Evolutionary conservation across 2,329 filamentous ascomycete species (phyloP).

Genomic region (Fusarium sp.): DNA sequence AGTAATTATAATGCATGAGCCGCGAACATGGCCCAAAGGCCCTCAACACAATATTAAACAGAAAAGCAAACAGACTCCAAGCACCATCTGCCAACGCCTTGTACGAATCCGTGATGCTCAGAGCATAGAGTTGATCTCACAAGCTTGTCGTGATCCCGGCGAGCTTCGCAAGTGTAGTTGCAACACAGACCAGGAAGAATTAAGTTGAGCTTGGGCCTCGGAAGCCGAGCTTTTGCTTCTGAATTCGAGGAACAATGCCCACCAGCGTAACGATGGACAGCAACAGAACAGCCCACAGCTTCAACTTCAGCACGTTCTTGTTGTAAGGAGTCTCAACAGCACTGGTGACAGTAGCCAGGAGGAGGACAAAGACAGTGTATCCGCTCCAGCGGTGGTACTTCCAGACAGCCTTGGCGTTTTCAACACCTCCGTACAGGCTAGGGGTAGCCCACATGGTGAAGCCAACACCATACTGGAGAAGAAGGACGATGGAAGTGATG

Average conservation of each 20-base stretch:
- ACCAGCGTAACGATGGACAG: conserved; percentile 73
- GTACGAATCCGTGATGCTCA: background rate
- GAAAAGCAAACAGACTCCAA: conserved; percentile 1
- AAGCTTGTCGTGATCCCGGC: background rate
- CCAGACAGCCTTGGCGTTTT: conserved; percentile 84
- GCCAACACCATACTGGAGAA: conserved; percentile 81
- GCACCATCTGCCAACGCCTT: background rate
- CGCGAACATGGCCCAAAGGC: background rate
- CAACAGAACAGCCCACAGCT: conserved; percentile 80
- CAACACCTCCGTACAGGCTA: conserved; percentile 78
- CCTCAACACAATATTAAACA: background rate
- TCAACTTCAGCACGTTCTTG: conserved; percentile 73
- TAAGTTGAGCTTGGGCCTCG: conserved; percentile 30
- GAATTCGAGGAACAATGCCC: conserved; percentile 82
- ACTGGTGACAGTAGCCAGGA: conserved; percentile 79
- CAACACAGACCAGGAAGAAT: background rate
- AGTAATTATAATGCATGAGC: background rate
- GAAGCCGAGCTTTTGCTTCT: conserved; percentile 81
- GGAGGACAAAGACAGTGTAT: conserved; percentile 77
- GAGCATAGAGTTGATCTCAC: background rate
- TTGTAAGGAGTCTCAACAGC: conserved; percentile 84
- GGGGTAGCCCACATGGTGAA: conserved; percentile 86
- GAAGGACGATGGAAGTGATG: conserved; percentile 75
- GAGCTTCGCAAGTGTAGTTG: background rate
- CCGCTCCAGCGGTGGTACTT: conserved; percentile 88